phyloP scores from a whole-genome alignment of 1,284 basidiomycete species.

The Coniferiporia sulphurascens region DNA sequence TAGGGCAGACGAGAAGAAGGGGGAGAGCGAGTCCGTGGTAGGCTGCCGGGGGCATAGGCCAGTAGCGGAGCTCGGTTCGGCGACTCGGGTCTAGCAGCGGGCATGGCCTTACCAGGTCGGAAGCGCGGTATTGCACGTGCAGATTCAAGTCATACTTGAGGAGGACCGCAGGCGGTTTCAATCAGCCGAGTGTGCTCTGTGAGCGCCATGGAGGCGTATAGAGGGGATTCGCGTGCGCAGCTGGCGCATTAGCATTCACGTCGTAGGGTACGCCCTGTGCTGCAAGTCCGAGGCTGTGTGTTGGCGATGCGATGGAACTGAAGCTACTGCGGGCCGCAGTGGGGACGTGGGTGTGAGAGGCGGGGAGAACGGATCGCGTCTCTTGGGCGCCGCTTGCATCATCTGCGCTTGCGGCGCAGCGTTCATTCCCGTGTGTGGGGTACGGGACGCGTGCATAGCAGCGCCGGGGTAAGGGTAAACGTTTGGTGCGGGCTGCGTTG shows the following conservation, averaged over 20 bases:
- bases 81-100: background rate
- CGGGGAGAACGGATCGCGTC: constrained; percentile 1
- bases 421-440: background rate
- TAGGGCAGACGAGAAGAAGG: background rate
- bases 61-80: background rate
- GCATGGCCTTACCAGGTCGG: background rate
- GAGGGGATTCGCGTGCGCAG: background rate
- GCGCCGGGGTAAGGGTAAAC: background rate
- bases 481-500: background rate
- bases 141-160: too few relatives aligned
- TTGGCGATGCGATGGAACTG: background rate
- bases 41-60: background rate
- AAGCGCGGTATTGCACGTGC: too few relatives aligned
- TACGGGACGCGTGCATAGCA: background rate
- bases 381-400: background rate
- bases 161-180: background rate
- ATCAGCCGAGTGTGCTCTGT: background rate
- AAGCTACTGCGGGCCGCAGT: constrained; percentile 1
- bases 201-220: background rate
- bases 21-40: background rate
- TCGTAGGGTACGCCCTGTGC: constrained; percentile 1
- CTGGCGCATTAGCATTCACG: background rate
- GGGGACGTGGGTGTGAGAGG: constrained; percentile 3
- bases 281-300: constrained; percentile 2
- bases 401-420: background rate